Evolutionary conservation across 257 asterid genomes (phyloP), one percentile per base, ranked within the genome.

Genomic region (Sherardia arvensis): DNA sequence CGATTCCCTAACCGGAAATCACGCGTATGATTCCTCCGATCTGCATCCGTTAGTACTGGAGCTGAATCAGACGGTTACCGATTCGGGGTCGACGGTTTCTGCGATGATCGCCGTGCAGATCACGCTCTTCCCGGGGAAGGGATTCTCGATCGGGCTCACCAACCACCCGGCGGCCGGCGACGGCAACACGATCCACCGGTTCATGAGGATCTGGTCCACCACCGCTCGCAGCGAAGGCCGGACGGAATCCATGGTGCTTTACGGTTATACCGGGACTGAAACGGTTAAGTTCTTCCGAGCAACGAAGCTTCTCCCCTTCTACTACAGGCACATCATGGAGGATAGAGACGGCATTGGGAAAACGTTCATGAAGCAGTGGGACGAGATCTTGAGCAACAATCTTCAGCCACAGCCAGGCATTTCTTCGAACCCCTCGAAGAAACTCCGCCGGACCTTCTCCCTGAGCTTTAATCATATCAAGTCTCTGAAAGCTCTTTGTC

Each of bases 111-210:
- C 79, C 7, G 49, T 81, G 3, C 83, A 78, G 53, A 64, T 76
- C 30, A 80, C 85, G 1, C 18, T 80, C 1, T 80, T 80, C 65
- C 74, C 83, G 0, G 66, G 26, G 4, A 22, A 11, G 7, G 86
- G 86, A 11, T 27, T 81, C 22, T 77, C 76, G 30, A 3, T 81
- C 11, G 81, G 81, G 14, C 23, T 81, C 4, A 65, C 70, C 3
- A 74, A 68, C 36, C 63, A 73, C 43, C 80, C 78, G 23, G 72
- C 64, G 4, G 76, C 61, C 11, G 77, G 72, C 5, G 86, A 78
- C 27, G 86, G 64, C 25, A 59, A 71, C 20, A 28, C 70, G 22
- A 75, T 66, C 4, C 56, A 55, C 40, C 45, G 65, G 23, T 81
- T 81, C 32, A 26, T 73, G 59, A 73, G 64, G 59, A 5, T 64